These are phyloP conservation scores for Tardiomyces depauwii DNA, from an alignment of 1,139 yeast genomes.

Conservation along the genomic window DNA sequence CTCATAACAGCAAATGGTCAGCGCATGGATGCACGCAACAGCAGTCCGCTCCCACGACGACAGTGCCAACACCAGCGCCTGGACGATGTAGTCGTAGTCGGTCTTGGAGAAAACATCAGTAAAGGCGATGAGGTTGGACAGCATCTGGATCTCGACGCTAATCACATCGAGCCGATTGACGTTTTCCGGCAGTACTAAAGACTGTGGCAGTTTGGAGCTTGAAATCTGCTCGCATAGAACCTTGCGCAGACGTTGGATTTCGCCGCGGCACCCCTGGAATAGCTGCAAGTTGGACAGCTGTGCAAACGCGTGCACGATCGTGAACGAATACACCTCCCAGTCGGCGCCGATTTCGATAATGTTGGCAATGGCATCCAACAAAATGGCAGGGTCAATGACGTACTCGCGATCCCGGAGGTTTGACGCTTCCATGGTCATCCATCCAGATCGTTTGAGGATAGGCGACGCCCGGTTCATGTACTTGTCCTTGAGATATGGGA, in stretches of 20 bases:
- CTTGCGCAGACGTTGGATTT: constrained; percentile 36
- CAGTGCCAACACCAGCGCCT: constrained; percentile 51
- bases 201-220: constrained; percentile 27
- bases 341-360: constrained; percentile 45
- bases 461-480: constrained; percentile 21
- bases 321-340: constrained; percentile 63
- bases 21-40: constrained; percentile 63
- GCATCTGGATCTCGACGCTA: constrained; percentile 51
- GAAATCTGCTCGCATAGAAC: constrained; percentile 53
- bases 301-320: constrained; percentile 59
- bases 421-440: neutral
- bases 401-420: constrained; percentile 8
- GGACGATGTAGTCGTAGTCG: constrained; percentile 62
- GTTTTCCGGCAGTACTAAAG: constrained; percentile 34
- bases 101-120: constrained; percentile 43
- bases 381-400: constrained; percentile 36
- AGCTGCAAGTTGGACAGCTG: constrained; percentile 56
- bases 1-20: constrained; percentile 73
- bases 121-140: constrained; percentile 61
- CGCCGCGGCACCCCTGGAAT: constrained; percentile 36
- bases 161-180: constrained; percentile 52
- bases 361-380: constrained; percentile 42
- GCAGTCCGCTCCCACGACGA: constrained; percentile 74
- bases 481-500: constrained; percentile 37
- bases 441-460: constrained; percentile 11